Evolutionary conservation across 2,329 filamentous ascomycete genomes (phyloP).

Genomic region (Endoconidiophora polonica): DNA sequence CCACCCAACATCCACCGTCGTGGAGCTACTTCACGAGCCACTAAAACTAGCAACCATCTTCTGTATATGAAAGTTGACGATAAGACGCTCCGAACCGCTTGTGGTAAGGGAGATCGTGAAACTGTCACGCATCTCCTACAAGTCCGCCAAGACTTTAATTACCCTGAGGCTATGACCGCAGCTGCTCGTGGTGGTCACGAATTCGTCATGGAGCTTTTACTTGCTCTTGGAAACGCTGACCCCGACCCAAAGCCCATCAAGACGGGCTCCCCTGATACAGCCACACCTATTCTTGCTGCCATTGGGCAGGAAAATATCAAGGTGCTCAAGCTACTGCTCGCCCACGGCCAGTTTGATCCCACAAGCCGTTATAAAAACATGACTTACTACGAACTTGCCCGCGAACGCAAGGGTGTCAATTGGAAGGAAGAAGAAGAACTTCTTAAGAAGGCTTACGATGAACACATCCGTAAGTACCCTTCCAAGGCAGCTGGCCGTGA

Average conservation of each 20-base stretch:
- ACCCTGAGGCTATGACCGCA: slow-evolving; percentile 76
- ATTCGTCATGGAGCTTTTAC: slow-evolving; percentile 62
- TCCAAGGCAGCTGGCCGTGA: slow-evolving; percentile 21
- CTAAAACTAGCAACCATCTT: slow-evolving; percentile 47
- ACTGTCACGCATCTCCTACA: slow-evolving; percentile 44
- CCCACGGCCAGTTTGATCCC: slow-evolving; percentile 66
- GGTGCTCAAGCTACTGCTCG: slow-evolving; percentile 64
- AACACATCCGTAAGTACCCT: slow-evolving; percentile 35
- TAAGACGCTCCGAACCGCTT: slow-evolving; percentile 43
- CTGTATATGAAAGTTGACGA: slow-evolving; percentile 47
- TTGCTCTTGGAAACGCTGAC: slow-evolving; percentile 49
- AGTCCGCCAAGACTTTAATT: slow-evolving; percentile 45
- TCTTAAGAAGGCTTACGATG: slow-evolving; percentile 59
- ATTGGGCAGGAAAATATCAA: slow-evolving; percentile 80
- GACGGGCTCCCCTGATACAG: slow-evolving; percentile 48
- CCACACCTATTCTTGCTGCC: slow-evolving; percentile 84
- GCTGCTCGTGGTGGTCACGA: slow-evolving; percentile 86
- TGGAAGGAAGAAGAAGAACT: slow-evolving; percentile 81
- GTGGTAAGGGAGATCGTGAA: slow-evolving; percentile 43
- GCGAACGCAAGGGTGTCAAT: slow-evolving; percentile 64
- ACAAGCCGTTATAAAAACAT: slow-evolving; percentile 59
- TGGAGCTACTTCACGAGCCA: slow-evolving; percentile 38
- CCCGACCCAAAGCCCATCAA: slow-evolving; percentile 52
- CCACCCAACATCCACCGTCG: slow-evolving; percentile 28
- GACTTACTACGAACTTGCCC: slow-evolving; percentile 76